Evolutionary conservation across 257 asterid genomes (phyloP), one percentile per base, ranked within the genome.

Genomic region (Solanum bukasovii): DNA sequence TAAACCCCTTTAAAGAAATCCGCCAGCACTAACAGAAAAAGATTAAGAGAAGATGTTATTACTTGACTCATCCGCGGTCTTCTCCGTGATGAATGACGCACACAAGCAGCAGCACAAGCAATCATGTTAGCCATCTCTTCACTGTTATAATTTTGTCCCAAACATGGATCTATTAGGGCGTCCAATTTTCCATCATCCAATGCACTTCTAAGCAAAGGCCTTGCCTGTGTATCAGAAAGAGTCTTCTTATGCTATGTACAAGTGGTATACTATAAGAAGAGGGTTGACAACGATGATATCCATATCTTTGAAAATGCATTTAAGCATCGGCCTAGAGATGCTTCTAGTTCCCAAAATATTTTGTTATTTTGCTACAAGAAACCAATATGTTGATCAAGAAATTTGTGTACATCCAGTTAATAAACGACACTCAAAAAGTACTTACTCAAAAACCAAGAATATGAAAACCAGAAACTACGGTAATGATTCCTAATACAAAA

Each of bases 51-150:
- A 14, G 14, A 13, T 1, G 7, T 18, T 49, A 25, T 73, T 75
- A 84, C 91, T 86, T 84, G 90, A 84, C 90, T 89, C 91, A 89
- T 89, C 23, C 83, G 74, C 0, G 90, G 91, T 74, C 83, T 74
- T 74, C 67, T 85, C 67, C 91, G 21, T 11, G 88, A 42, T 5
- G 88, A 87, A 63, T 84, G 74, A 29, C 87, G 88, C 72, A 89
- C 86, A 84, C 89, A 89, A 44, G 88, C 86, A 61, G 91, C 89
- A 67, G 91, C 91, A 87, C 89, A 87, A 20, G 89, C 87, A 74
- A 83, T 59, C 89, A 89, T 89, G 40, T 59, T 83, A 83, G 89
- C 63, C 89, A 89, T 44, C 87, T 89, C 89, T 40, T 63, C 85
- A 12, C n/a, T 11, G 52, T 83, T 42, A 40, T 87, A 89, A 35